Base-by-base conservation (phyloP, 2,329 filamentous ascomycete genomes). In the Furcasterigmium furcatum region DNA sequence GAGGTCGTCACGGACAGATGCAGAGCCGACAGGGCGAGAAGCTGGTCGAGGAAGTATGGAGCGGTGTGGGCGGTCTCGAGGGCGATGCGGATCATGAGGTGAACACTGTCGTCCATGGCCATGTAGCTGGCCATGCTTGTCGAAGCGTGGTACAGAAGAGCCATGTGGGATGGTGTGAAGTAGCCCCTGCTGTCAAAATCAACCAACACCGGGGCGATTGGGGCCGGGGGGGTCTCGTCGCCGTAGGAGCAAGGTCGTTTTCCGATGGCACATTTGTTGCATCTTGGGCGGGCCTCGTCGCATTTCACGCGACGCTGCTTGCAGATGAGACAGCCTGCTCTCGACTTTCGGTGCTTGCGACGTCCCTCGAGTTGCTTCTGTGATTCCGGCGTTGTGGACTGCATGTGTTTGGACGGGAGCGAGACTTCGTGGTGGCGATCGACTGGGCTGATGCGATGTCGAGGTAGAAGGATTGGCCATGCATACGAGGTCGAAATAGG, bases 221-320 rank as follows among this genome's bases (percentile, higher is more conserved):
- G 13, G 30, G 6, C n/a, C 30, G 30, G 30, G 14, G 19, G 36
- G 9, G 19, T 39, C 8, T 8, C 8, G 30, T 16, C 30, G 30
- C 30, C 30, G 14, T 52, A 59, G 24, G 59, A 63, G 30, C 46
- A 55, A 20, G 52, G 58, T 19, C 30, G 47, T 21, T 41, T 35
- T 18, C 36, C n/a, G 27, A 47, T 65, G 44, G 55, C 47, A 53
- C 68, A 71, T 43, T 71, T 71, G 13, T 57, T 57, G 46, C 70
- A 72, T 46, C 57, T 58, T 10, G 72, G 73, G 10, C 62, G 64
- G 19, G 51, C 57, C 54, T 74, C 64, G 53, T 77, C 73, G 49
- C 74, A 76, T 60, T 74, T 69, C 46, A 72, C 64, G 36, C 65
- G 63, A 45, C 68, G 61, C 55, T 62, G 65, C 46, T 68, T 63